A percentile compares a stretch with the other conserved stretches of the same genome.
Evolutionary conservation across 2,329 filamentous ascomycete genomes (phyloP).

Genomic region (Calonectria pauciramosa): DNA sequence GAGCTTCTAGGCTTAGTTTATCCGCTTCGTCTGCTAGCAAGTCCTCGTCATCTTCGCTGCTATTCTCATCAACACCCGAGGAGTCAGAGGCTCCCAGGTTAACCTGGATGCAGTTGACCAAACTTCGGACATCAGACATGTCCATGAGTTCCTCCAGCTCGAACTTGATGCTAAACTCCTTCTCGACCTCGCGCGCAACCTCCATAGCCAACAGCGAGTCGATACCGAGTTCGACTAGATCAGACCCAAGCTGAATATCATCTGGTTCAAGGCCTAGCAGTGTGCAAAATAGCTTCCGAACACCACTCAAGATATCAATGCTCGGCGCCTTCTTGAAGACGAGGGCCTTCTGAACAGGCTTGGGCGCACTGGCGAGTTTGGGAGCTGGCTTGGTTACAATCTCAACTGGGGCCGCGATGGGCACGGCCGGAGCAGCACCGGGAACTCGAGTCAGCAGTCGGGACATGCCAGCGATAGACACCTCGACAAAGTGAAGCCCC

Average conservation of each 20-base stretch:
- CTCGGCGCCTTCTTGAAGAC: neutral
- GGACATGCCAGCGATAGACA: neutral
- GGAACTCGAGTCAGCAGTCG: neutral
- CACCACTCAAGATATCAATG: neutral
- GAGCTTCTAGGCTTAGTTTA: neutral
- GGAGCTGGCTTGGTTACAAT: neutral
- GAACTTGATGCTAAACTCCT: constrained; percentile 6
- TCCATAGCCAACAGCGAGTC: constrained; percentile 30
- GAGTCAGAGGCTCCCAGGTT: neutral
- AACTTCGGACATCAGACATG: neutral
- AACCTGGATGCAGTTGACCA: neutral
- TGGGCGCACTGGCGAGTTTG: neutral
- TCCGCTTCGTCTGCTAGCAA: neutral
- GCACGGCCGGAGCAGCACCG: neutral
- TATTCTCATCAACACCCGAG: neutral
- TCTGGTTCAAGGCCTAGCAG: neutral
- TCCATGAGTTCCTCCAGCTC: neutral
- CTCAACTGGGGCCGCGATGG: neutral
- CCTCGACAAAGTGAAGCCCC: neutral
- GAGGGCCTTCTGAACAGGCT: neutral
- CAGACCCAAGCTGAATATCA: neutral
- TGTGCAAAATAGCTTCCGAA: neutral
- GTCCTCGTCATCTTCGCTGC: neutral
- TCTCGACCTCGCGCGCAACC: constrained; percentile 4
- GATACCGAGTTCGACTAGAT: constrained; percentile 23